These are phyloP conservation scores for Tuber indicum DNA, from an alignment of 495 filamentous ascomycete genomes.

Conservation along the genomic window DNA sequence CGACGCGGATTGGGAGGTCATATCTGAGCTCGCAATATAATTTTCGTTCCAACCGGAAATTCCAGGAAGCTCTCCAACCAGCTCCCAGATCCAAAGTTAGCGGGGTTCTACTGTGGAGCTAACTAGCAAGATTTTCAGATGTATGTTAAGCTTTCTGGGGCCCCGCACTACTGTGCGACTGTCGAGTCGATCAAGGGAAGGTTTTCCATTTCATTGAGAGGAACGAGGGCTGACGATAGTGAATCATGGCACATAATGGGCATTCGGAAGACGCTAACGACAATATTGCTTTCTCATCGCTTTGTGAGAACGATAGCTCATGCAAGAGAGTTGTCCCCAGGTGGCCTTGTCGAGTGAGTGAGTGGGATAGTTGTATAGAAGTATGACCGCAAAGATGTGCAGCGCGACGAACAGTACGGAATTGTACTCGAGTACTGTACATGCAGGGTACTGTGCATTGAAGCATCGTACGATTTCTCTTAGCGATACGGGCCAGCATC, in stretches of 20 bases:
- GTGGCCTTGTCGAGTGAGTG: too few species aligned
- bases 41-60: neutral
- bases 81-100: neutral
- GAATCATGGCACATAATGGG: neutral
- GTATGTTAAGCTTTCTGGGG: neutral
- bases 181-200: neutral
- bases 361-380: too few species aligned
- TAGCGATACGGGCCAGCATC: neutral
- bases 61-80: neutral
- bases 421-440: too few species aligned
- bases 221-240: neutral
- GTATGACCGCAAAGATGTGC: too few species aligned
- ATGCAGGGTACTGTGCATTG: neutral
- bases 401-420: too few species aligned
- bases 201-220: neutral
- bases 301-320: neutral
- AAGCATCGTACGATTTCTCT: neutral
- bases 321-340: neutral
- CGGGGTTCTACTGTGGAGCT: neutral
- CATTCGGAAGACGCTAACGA: neutral
- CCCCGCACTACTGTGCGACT: neutral
- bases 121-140: neutral
- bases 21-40: neutral
- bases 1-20: neutral
- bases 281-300: neutral